Evolutionary conservation across 2,329 filamentous ascomycete genomes (phyloP), one percentile per base, ranked within the genome.

Genomic region (Zymoseptoria brevis): DNA sequence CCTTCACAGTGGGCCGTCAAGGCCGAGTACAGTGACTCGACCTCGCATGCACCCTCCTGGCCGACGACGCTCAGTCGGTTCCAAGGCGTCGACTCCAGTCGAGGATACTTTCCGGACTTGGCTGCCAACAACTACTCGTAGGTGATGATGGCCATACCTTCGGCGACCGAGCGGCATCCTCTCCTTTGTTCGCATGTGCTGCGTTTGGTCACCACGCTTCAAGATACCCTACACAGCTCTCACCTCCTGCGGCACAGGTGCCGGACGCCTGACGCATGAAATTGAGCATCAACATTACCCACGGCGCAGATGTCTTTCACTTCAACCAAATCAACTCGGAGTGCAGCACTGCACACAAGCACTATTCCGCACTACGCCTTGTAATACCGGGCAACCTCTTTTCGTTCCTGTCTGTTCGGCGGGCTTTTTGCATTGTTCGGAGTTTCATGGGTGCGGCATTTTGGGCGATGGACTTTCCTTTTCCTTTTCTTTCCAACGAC

Each of bases 51-150:
- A 11, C 66, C 68, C 21, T 78, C 75, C 74, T 59, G 55, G 22
- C 68, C 70, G 13, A 67, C 72, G 7, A 74, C 74, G n/a, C 75
- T 76, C 61, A 72, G 75, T 24, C 71, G 76, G 7, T 79, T 75
- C 61, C 75, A 78, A 62, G 77, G 77, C 57, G 74, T 78, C 63
- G 76, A 77, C 52, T 73, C 72, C 13, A 79, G 76, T 62, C 75
- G 76, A 21, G 77, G 77, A 26, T 78, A 75, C 62, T 79, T 76
- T 59, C 76, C 76, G 13, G 75, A 78, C 54, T 68, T 79, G 24
- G 72, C 74, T 57, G 68, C 74, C 53, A 57, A 61, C 24, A 63
- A 56, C 21, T 65, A 63, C 57, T 61, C 63, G 48, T 64, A 52
- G n/a, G n/a, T n/a, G n/a, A n/a, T n/a, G n/a, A n/a, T n/a, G n/a